phyloP scores from a whole-genome alignment of 345 rosid genomes.

The Punica granatum region DNA sequence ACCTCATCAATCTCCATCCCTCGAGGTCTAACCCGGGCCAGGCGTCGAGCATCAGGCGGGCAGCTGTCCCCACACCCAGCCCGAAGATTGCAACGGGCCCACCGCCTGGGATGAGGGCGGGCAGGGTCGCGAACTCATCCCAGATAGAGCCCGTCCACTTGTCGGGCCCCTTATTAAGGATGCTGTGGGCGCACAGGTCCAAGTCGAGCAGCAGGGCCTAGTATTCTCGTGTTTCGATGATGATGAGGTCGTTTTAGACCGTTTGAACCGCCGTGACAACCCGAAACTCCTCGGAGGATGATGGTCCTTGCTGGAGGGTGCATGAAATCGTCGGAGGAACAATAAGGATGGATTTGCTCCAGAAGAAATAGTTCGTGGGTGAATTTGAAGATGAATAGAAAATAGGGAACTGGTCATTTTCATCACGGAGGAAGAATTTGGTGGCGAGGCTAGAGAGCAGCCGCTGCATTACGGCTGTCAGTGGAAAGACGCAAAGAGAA shows the following conservation, averaged over 20 bases:
- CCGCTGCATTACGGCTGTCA: neutral
- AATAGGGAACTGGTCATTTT: neutral
- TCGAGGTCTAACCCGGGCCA: constrained; percentile 74
- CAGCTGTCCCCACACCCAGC: constrained; percentile 96
- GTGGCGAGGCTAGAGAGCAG: neutral
- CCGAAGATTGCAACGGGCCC: constrained; percentile 80
- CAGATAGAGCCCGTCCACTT: constrained; percentile 76
- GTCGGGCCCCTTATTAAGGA: constrained; percentile 45
- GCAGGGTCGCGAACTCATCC: constrained; percentile 83
- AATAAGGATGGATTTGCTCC: neutral
- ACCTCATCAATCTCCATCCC: constrained; percentile 33
- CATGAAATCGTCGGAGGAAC: neutral
- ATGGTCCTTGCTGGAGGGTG: neutral
- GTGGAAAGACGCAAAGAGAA: neutral
- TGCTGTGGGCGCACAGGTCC: constrained; percentile 72
- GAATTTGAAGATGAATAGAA: neutral
- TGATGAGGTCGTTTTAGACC: constrained; percentile 59
- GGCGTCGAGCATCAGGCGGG: constrained; percentile 63
- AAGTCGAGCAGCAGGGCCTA: constrained; percentile 77
- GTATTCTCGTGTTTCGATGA: constrained; percentile 52
- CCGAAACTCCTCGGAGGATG: constrained; percentile 22
- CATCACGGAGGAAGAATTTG: neutral
- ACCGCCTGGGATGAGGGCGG: constrained; percentile 45
- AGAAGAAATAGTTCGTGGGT: neutral
- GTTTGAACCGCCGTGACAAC: constrained; percentile 50